phyloP scores from a whole-genome alignment of 208 protist genomes.

The Acanthamoeba triangularis region DNA sequence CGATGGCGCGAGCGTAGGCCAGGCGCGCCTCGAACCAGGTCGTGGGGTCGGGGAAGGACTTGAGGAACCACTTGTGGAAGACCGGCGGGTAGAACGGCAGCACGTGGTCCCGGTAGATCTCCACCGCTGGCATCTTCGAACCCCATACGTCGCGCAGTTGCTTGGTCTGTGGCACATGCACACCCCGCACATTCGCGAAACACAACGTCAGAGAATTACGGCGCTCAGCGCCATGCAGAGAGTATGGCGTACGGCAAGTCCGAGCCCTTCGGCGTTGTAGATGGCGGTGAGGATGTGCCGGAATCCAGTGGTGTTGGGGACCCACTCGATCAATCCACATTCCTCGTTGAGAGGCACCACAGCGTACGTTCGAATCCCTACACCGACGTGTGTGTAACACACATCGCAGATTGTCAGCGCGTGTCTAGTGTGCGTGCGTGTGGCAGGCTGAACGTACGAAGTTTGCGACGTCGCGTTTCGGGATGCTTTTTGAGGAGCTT shows the following conservation, averaged over 20 bases:
- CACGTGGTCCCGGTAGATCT: slow-evolving; percentile 83
- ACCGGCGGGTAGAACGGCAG: slow-evolving; percentile 72
- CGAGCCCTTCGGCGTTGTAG: slow-evolving; percentile 23
- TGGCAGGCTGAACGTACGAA: slow-evolving; percentile 39
- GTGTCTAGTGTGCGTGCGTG: background rate
- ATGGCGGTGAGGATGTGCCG: slow-evolving; percentile 84
- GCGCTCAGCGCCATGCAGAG: background rate
- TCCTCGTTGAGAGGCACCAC: slow-evolving; percentile 87
- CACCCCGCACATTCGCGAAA: background rate
- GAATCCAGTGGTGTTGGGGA: slow-evolving; percentile 81
- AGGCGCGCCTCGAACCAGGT: slow-evolving; percentile 53
- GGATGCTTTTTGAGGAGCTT: slow-evolving; percentile 88
- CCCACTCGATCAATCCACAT: slow-evolving; percentile 89
- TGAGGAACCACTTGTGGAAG: slow-evolving; percentile 63
- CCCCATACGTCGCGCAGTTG: slow-evolving; percentile 18
- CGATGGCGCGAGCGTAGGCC: slow-evolving; percentile 85
- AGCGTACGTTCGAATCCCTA: slow-evolving; percentile 82
- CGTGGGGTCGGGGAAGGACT: slow-evolving; percentile 46
- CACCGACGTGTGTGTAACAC: background rate
- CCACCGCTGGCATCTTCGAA: slow-evolving; percentile 7
- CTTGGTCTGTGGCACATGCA: background rate
- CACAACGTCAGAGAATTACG: background rate
- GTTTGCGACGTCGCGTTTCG: slow-evolving; percentile 81
- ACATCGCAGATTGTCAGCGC: background rate
- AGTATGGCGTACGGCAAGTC: background rate